These are phyloP conservation scores for Penicillium atrosanguineum DNA, from an alignment of 495 filamentous ascomycete species.

Conservation along the genomic window DNA sequence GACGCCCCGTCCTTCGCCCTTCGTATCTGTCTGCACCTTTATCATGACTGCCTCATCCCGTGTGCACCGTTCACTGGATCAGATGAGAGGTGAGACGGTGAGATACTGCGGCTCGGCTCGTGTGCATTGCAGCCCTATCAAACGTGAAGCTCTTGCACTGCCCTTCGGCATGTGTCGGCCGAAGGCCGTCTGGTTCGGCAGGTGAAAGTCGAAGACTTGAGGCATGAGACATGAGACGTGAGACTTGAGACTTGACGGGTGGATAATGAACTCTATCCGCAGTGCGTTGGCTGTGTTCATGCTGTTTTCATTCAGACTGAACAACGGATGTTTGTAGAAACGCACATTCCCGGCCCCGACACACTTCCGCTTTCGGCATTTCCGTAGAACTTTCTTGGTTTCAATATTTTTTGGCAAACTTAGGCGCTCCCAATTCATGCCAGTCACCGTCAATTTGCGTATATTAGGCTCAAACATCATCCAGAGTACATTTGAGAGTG, in stretches of 20 bases:
- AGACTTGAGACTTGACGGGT: too few relatives aligned
- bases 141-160: too few relatives aligned
- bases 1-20: slow-evolving; percentile 1
- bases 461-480: background rate
- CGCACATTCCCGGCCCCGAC: slow-evolving; percentile 1
- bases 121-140: background rate
- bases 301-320: slow-evolving; percentile 1
- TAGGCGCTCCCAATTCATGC: background rate
- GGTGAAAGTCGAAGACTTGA: background rate
- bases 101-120: background rate
- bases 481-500: background rate
- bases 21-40: slow-evolving; percentile 8
- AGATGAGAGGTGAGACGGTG: background rate
- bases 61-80: background rate
- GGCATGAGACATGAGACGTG: too few relatives aligned
- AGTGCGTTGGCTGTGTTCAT: background rate
- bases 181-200: background rate
- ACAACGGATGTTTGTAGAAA: slow-evolving; percentile 1
- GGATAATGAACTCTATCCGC: too few relatives aligned
- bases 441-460: background rate
- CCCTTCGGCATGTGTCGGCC: background rate
- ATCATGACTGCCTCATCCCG: slow-evolving; percentile 2
- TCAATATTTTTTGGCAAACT: background rate
- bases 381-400: background rate
- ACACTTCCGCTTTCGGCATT: slow-evolving; percentile 16